phyloP scores from a whole-genome alignment of 2,329 filamentous ascomycete genomes.

The Xylariaceae sp. region DNA sequence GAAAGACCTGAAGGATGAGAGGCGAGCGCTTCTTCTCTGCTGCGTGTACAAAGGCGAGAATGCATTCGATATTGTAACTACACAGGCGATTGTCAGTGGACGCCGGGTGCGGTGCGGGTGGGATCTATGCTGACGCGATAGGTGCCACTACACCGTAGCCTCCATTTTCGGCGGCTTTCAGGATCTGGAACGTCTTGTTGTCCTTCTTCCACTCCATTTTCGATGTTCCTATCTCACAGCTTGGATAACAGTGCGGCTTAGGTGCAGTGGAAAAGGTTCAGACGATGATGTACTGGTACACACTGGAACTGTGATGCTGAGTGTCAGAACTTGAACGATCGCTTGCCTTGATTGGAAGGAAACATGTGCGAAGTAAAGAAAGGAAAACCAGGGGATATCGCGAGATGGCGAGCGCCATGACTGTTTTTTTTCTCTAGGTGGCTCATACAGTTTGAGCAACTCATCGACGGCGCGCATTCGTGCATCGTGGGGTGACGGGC shows the following conservation, averaged over 20 bases:
- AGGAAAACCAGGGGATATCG: too few species aligned
- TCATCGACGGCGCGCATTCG: too few species aligned
- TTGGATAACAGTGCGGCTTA: neutral
- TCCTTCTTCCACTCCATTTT: slow-evolving; percentile 18
- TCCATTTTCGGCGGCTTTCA: slow-evolving; percentile 50
- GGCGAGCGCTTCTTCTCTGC: slow-evolving; percentile 64
- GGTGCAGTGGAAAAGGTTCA: neutral
- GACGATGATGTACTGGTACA: neutral
- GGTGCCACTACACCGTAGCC: slow-evolving; percentile 54
- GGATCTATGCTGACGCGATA: slow-evolving; percentile 63
- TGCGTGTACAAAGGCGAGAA: slow-evolving; percentile 63
- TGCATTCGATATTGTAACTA: slow-evolving; percentile 65
- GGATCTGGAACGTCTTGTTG: slow-evolving; percentile 45
- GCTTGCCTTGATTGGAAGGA: too few species aligned
- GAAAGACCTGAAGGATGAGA: slow-evolving; percentile 69
- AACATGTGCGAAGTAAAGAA: too few species aligned
- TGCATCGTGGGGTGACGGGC: too few species aligned
- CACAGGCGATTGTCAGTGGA: slow-evolving; percentile 62
- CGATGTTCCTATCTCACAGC: neutral
- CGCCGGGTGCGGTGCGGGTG: slow-evolving; percentile 47
- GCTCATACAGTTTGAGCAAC: too few species aligned
- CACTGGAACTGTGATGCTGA: too few species aligned
- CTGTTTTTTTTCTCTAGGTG: too few species aligned
- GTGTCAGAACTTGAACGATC: too few species aligned
- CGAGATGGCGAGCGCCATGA: too few species aligned